These are phyloP conservation scores for Trichoderma asperelloides DNA, from an alignment of 495 filamentous ascomycete genomes.

Conservation along the genomic window DNA sequence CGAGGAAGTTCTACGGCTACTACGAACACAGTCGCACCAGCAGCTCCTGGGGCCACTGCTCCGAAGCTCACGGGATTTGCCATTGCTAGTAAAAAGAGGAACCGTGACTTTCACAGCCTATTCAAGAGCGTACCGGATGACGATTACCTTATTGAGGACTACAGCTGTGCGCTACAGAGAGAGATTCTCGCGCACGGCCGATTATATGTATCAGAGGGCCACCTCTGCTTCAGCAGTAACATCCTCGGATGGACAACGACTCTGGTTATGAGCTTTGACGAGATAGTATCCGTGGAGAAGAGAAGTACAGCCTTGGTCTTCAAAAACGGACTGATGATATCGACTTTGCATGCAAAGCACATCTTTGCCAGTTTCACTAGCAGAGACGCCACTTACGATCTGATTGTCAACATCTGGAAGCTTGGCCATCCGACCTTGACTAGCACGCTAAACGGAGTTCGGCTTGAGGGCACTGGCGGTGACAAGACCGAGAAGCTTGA, in stretches of 20 bases:
- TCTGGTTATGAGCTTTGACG: constrained; percentile 94
- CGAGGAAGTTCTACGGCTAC: constrained; percentile 81
- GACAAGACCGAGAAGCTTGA: constrained; percentile 87
- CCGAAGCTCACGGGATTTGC: constrained; percentile 89
- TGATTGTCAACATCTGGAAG: constrained; percentile 97
- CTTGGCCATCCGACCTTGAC: constrained; percentile 85
- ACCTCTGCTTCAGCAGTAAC: constrained; percentile 98
- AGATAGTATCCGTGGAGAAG: constrained; percentile 94
- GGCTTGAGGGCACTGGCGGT: constrained; percentile 66
- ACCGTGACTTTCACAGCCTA: constrained; percentile 85
- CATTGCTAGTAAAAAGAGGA: constrained; percentile 90
- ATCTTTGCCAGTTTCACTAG: constrained; percentile 92
- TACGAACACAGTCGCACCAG: constrained; percentile 55
- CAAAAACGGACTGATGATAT: constrained; percentile 94
- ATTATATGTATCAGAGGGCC: constrained; percentile 92
- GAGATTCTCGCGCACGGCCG: constrained; percentile 93
- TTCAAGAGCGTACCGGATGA: constrained; percentile 97
- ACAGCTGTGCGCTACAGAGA: constrained; percentile 89
- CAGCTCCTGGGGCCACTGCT: constrained; percentile 45
- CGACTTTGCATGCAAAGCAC: constrained; percentile 89
- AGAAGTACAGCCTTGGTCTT: constrained; percentile 93
- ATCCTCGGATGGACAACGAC: constrained; percentile 98
- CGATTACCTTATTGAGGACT: constrained; percentile 97
- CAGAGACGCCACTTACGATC: constrained; percentile 90
- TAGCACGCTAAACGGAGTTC: constrained; percentile 79